Percentiles rank a stretch among this genome's conserved stretches.
These are phyloP conservation scores for Sistotremastrum suecicum DNA, from an alignment of 768 basidiomycete species.

Conservation along the genomic window DNA sequence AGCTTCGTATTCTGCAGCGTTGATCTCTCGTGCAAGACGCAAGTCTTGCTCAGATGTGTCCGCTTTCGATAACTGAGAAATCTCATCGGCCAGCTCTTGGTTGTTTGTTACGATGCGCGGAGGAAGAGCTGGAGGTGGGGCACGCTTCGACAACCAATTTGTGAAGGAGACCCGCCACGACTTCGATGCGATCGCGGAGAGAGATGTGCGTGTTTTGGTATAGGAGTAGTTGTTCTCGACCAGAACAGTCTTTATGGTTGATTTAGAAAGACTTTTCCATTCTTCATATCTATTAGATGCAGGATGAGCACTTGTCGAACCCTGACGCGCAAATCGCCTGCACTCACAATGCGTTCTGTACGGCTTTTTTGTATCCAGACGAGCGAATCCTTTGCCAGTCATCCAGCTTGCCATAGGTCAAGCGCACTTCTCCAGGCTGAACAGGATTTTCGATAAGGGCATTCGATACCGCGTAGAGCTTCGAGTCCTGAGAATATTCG, in stretches of 20 bases:
- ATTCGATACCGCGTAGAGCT: background rate
- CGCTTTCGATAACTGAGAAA: background rate
- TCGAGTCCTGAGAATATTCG: background rate
- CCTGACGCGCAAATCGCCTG: background rate
- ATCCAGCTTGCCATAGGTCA: background rate
- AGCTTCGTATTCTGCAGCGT: slow-evolving; percentile 2
- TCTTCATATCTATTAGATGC: background rate
- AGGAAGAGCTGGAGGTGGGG: background rate
- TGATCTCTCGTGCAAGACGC: background rate
- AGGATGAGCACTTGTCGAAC: background rate
- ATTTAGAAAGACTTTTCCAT: slow-evolving; percentile 2
- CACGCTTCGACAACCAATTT: background rate
- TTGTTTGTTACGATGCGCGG: background rate
- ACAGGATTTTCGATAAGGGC: background rate
- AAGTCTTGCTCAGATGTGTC: background rate
- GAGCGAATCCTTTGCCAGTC: slow-evolving; percentile 1
- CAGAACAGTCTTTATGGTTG: slow-evolving; percentile 1
- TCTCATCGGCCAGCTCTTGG: background rate
- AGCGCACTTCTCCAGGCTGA: background rate
- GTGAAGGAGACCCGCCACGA: slow-evolving; percentile 5
- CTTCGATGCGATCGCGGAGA: background rate
- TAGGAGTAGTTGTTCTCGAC: slow-evolving; percentile 5
- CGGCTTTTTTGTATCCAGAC: background rate
- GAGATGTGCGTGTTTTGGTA: background rate
- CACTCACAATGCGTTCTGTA: background rate